Conservation (phyloP, 257 asterid genomes). For the Asclepias syriaca region DNA sequence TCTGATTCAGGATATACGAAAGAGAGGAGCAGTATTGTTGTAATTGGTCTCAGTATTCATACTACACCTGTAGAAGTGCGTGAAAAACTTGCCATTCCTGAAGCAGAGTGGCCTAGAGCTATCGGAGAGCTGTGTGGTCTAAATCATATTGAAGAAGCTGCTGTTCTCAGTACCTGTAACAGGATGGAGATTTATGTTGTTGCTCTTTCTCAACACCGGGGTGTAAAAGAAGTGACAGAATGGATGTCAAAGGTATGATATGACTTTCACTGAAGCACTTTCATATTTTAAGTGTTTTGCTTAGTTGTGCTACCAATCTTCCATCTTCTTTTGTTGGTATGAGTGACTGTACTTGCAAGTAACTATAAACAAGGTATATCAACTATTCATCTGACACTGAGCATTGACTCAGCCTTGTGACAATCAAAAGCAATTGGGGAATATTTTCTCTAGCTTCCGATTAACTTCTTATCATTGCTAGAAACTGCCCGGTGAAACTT, state of each 20-base stretch:
- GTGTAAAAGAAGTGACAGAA: conserved; percentile 92
- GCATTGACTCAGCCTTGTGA: not conserved
- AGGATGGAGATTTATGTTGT: conserved; percentile 91
- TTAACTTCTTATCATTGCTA: not conserved
- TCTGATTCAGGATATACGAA: conserved; percentile 66
- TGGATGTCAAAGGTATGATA: conserved; percentile 88
- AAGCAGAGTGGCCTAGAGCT: conserved; percentile 95
- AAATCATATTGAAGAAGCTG: conserved; percentile 95
- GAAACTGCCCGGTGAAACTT: not conserved
- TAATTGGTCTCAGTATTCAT: conserved; percentile 80
- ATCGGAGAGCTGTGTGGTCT: conserved; percentile 73
- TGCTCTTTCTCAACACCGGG: conserved; percentile 91
- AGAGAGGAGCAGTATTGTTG: conserved; percentile 87
- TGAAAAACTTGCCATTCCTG: conserved; percentile 91
- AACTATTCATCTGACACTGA: not conserved
- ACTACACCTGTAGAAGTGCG: conserved; percentile 87
- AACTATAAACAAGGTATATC: not conserved
- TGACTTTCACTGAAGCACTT: not conserved
- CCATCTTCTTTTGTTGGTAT: not conserved
- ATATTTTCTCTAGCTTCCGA: not conserved
- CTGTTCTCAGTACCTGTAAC: conserved; percentile 95
- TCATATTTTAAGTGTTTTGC: not conserved
- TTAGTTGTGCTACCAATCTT: conserved; percentile 3
- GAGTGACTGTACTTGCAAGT: not conserved
- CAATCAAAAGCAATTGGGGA: not conserved